Base-by-base conservation (phyloP, 371 early-diverging fungal genomes). In the Rhizopus stolonifer region DNA sequence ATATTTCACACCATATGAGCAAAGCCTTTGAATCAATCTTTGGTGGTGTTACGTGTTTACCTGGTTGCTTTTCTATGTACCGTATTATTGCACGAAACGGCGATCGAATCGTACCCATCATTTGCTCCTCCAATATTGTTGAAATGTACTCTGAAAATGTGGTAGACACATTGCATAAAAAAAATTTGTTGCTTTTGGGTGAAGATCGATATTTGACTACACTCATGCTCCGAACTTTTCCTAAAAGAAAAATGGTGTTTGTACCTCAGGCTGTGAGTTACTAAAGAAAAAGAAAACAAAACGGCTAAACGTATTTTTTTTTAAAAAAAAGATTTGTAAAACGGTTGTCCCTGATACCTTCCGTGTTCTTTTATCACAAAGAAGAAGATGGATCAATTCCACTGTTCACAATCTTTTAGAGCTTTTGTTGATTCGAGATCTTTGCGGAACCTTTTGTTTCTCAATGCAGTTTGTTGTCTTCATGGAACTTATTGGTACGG, bases 161-260 rank as follows among this genome's bases (percentile, higher is more conserved):
- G 9, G 93, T 95, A 22, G 92, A 92, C 24, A 95, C 98, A 0
- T 76, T 97, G 18, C 98, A 99, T 67, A 88, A 94, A 65, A 96
- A 99, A 78, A 97, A 97, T 66, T 75, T 97, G 44, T 66, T 97
- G 38, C 70, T 95, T 11, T 81, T 99, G 15, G 98, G 98, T 39
- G 99, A 99, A 71, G 99, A 94, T 73, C 86, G 93, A 6, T 99
- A 90, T 77, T 68, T 99, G 53, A 92, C 99, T 0, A 97, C 98
- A 0, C 74, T 99, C 4, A 94, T 99, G 88, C 77, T 97, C 24
- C 81, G 89, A 19, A 93, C 90, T 36, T 97, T 96, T 65, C 96
- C 96, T 22, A 82, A 79, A 48, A 86, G 90, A 61, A 92, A 92
- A 61, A 88, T 91, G 84, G 75, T 96, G 55, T 99, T 96, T 74